Evolutionary conservation across 1,284 basidiomycete genomes (phyloP).

Genomic region (Cystobasidiaceae sp.): DNA sequence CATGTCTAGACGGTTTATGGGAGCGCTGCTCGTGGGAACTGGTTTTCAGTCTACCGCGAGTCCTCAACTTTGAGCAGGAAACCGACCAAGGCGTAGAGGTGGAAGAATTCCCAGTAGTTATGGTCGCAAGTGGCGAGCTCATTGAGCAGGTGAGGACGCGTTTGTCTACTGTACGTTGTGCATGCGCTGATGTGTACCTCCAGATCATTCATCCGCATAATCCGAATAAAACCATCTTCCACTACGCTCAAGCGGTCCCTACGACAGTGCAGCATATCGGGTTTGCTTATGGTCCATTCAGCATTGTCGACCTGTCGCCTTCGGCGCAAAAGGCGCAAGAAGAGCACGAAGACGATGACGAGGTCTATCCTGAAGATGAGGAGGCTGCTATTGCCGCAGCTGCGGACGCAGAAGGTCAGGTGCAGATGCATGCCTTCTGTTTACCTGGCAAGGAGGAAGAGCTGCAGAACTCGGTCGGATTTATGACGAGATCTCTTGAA

Average conservation of each 20-base stretch:
- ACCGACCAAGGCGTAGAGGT: conserved; percentile 55
- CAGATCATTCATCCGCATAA: conserved; percentile 93
- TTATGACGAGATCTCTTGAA: conserved; percentile 81
- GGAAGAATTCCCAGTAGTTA: conserved; percentile 65
- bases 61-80: conserved; percentile 64
- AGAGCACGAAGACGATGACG: conserved; percentile 31
- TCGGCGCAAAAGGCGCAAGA: conserved; percentile 10
- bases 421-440: conserved; percentile 88
- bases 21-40: conserved; percentile 99
- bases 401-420: conserved; percentile 53
- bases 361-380: conserved; percentile 52
- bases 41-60: conserved; percentile 87
- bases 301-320: conserved; percentile 64
- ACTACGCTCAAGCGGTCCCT: conserved; percentile 79
- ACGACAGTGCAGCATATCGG: conserved; percentile 93
- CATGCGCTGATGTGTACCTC: conserved; percentile 87
- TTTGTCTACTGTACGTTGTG: too few species aligned
- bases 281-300: conserved; percentile 92
- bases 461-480: conserved; percentile 62
- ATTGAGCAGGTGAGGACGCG: conserved; percentile 84
- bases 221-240: conserved; percentile 89
- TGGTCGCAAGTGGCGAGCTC: conserved; percentile 88
- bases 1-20: conserved; percentile 91
- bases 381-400: conserved; percentile 48
- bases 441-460: conserved; percentile 74